Evolutionary conservation across 2,329 filamentous ascomycete genomes (phyloP), one percentile per base, ranked within the genome.

Genomic region (Botryotinia convoluta): DNA sequence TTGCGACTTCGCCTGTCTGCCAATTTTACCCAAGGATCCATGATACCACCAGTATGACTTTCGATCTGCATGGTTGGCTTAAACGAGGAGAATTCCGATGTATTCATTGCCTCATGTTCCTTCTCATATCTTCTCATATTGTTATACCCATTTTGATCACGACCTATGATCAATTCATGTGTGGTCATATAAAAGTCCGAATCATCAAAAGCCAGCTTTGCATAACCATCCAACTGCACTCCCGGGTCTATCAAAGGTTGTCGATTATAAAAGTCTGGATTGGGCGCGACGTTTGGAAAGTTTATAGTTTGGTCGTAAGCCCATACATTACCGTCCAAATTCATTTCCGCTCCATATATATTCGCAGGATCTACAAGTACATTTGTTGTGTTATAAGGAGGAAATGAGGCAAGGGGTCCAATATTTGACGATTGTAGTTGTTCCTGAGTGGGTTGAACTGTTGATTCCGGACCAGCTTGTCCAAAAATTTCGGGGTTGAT

Each of bases 181-280:
- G 91, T 93, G 69, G 90, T 93, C 89, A 95, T 92, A 82, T 93
- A 92, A 81, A 93, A 94, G 72, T 90, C 87, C 79, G 92, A 91
- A 83, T 95, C 92, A 77, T 88, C 86, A 80, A 95, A 94, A 78
- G 90, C 88, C 74, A 95, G 82, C 77, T 86, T 87, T 48, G 86
- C 87, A 78, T 85, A 88, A 20, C 70, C 62, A 68, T 68, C 64
- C 35, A 72, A n/a, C 16, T 59, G 45, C 45, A 69, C 51, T 12
- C 70, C 60, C 16, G 51, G 18, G 20, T 57, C 62, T 48, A 14
- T 39, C n/a, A n/a, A 57, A 32, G 39, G 57, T 71, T 57, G 59
- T 9, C 22, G 35, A 42, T 37, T 37, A 51, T 59, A 18, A 14
- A 57, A 57, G 14, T 57, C 51, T 14, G 51, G 51, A 18, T 57